These are phyloP conservation scores for Trichoderma aggressivum DNA, from an alignment of 2,329 filamentous ascomycete species.

Conservation along the genomic window DNA sequence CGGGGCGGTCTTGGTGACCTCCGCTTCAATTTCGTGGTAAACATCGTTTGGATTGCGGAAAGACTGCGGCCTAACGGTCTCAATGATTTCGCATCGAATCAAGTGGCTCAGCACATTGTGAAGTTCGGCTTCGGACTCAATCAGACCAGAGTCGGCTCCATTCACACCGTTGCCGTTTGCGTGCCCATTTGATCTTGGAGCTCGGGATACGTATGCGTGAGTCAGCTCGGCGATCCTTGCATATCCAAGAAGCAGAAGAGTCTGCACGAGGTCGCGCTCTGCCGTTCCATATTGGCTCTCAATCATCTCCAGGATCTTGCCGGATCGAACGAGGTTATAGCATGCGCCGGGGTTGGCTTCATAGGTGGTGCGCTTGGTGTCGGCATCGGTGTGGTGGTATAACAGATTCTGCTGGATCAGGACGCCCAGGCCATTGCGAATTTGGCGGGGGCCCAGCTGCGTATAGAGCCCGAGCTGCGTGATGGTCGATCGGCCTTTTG, in stretches of 20 bases:
- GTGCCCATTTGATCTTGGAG: constrained; percentile 35
- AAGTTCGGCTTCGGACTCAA: constrained; percentile 47
- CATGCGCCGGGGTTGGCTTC: constrained; percentile 77
- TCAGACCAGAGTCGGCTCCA: constrained; percentile 31
- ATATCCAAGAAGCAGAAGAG: constrained; percentile 73
- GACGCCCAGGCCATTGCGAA: constrained; percentile 77
- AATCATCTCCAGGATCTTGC: constrained; percentile 75
- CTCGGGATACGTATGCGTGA: constrained; percentile 54
- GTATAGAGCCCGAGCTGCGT: constrained; percentile 68
- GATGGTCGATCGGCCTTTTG: constrained; percentile 73
- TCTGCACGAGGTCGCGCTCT: constrained; percentile 71
- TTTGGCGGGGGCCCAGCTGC: constrained; percentile 67
- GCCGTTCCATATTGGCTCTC: constrained; percentile 70
- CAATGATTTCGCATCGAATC: constrained; percentile 64
- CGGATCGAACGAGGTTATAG: constrained; percentile 77
- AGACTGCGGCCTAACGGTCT: constrained; percentile 56
- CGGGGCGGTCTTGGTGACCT: constrained; percentile 50
- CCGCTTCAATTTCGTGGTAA: constrained; percentile 58
- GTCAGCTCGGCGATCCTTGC: constrained; percentile 67
- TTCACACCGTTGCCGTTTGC: constrained; percentile 19
- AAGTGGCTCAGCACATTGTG: constrained; percentile 51
- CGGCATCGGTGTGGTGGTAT: constrained; percentile 64
- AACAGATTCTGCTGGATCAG: constrained; percentile 87
- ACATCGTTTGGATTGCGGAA: constrained; percentile 61
- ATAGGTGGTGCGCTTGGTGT: constrained; percentile 68